Percentiles rank a stretch among this genome's conserved stretches.
Evolutionary conservation across 805 yeast species (phyloP).

Genomic region (Suhomyces sp.): DNA sequence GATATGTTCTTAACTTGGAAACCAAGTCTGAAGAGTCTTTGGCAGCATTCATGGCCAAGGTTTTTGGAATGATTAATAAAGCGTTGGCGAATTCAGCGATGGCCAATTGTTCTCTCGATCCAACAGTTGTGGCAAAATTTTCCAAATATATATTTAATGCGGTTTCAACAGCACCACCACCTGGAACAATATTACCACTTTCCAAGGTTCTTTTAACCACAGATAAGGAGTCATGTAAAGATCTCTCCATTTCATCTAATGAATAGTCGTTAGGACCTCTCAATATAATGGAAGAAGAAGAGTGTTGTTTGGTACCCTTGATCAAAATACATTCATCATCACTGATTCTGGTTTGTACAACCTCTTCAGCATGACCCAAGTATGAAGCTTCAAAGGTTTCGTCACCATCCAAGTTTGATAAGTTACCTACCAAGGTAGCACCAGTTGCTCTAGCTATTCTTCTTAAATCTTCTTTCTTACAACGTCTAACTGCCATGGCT

Average conservation of each 20-base stretch:
- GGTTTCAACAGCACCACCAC: constrained; percentile 99
- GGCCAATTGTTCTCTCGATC: constrained; percentile 96
- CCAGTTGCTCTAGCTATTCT: constrained; percentile 98
- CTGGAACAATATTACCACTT: constrained; percentile 93
- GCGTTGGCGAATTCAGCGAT: constrained; percentile 97
- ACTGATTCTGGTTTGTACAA: constrained; percentile 83
- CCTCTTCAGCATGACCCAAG: constrained; percentile 88
- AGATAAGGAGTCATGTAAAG: constrained; percentile 88
- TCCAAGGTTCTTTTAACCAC: constrained; percentile 96
- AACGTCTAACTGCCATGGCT: constrained; percentile 94
- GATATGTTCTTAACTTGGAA: constrained; percentile 94
- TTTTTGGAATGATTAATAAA: constrained; percentile 88
- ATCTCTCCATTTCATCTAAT: constrained; percentile 97
- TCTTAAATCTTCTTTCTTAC: constrained; percentile 93
- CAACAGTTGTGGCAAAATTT: constrained; percentile 96
- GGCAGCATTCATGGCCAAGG: constrained; percentile 95
- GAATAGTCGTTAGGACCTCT: constrained; percentile 96
- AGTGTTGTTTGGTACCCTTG: constrained; percentile 87
- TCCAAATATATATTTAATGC: constrained; percentile 93
- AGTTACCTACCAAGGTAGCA: constrained; percentile 80
- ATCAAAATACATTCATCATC: constrained; percentile 96
- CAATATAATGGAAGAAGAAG: constrained; percentile 85
- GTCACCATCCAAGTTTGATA: constrained; percentile 95
- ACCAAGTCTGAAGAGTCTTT: constrained; percentile 94
- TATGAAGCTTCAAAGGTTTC: constrained; percentile 84